Conservation (phyloP, 2,329 filamentous ascomycete species). For the Endothia cerciana region DNA sequence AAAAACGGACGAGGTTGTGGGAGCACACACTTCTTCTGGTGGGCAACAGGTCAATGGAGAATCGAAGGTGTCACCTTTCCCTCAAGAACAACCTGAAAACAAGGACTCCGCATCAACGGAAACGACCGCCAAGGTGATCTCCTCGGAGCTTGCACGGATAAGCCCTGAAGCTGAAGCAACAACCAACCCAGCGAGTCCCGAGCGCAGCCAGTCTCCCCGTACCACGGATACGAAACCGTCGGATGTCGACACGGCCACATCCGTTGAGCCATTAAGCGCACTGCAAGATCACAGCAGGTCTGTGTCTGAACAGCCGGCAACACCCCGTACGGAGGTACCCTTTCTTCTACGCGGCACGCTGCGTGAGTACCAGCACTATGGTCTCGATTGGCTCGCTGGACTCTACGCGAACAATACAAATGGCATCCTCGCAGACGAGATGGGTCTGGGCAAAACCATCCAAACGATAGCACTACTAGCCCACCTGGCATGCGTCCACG, state of each 20-base stretch:
- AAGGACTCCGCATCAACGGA: constrained; percentile 31
- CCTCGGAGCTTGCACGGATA: constrained; percentile 37
- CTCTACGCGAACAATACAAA: constrained; percentile 93
- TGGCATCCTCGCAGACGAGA: constrained; percentile 95
- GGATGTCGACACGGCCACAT: constrained; percentile 49
- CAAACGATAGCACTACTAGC: constrained; percentile 95
- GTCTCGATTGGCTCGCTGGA: constrained; percentile 95
- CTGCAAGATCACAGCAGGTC: constrained; percentile 40
- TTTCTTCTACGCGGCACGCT: constrained; percentile 85
- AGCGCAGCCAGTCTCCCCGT: constrained; percentile 51
- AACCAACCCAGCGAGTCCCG: constrained; percentile 49
- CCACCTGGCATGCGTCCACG: constrained; percentile 86
- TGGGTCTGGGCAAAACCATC: constrained; percentile 98
- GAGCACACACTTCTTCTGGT: not conserved
- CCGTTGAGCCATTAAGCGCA: constrained; percentile 41
- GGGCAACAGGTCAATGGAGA: constrained; percentile 28
- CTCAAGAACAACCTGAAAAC: not conserved
- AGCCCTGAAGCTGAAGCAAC: constrained; percentile 51
- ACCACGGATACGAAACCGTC: constrained; percentile 57
- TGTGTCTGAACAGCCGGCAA: constrained; percentile 39
- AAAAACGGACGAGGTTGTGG: not conserved
- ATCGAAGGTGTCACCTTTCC: not conserved
- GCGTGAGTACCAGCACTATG: constrained; percentile 94
- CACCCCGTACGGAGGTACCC: constrained; percentile 72
- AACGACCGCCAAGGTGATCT: constrained; percentile 33